Conservation (phyloP, 805 yeast genomes). For the Candida suzukii region DNA sequence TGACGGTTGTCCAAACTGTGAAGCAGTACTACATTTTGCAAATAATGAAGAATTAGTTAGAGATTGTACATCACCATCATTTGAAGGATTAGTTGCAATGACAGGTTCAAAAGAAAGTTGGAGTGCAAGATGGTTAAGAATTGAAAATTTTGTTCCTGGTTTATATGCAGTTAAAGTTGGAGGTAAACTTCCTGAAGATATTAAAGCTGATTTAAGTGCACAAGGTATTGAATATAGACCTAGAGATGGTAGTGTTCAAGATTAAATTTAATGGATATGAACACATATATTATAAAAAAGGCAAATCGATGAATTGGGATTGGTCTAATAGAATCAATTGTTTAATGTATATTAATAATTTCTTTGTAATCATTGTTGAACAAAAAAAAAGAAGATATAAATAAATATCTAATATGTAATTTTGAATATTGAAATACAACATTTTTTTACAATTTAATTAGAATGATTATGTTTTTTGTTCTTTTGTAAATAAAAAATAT, state of each 20-base stretch:
- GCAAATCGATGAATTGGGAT: no score
- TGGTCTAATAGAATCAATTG: no score
- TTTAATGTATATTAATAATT: no score
- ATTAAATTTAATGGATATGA: slow-evolving; percentile 5
- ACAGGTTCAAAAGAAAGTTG: slow-evolving; percentile 82
- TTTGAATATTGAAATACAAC: no score
- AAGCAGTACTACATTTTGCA: slow-evolving; percentile 64
- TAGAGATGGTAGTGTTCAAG: slow-evolving; percentile 74
- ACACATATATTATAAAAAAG: no score
- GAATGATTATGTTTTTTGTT: no score
- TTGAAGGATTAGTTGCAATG: slow-evolving; percentile 90
- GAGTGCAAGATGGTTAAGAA: slow-evolving; percentile 95
- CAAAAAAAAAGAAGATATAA: no score
- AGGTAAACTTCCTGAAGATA: slow-evolving; percentile 87
- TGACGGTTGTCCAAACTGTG: slow-evolving; percentile 96
- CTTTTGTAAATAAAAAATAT: no score
- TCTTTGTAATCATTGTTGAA: no score
- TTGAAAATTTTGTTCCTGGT: slow-evolving; percentile 84
- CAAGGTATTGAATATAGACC: slow-evolving; percentile 86
- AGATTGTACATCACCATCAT: slow-evolving; percentile 93
- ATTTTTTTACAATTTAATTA: no score
- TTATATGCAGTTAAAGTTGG: slow-evolving; percentile 89
- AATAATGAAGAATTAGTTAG: slow-evolving; percentile 79
- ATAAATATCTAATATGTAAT: no score
- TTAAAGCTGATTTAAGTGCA: slow-evolving; percentile 61